Base-by-base conservation (phyloP, 805 yeast genomes). In the Schwanniomyces yamadae region DNA sequence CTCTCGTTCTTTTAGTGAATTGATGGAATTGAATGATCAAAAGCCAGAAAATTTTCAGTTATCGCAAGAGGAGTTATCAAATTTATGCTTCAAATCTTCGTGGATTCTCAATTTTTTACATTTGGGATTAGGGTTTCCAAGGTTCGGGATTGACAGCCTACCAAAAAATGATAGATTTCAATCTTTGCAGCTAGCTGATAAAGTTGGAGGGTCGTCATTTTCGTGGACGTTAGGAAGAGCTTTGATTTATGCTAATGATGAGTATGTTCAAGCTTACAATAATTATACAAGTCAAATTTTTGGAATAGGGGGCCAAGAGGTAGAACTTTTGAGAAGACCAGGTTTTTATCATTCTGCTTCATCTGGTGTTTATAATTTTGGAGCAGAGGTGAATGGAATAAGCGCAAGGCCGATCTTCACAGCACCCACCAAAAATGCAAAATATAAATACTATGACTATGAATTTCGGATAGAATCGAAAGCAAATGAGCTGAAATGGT, bases 191-290 rank as follows among this genome's bases (percentile, higher is more conserved):
- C 61, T 78, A 12, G 71, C 72, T 19, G 65, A 71, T 53, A 52
- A 58, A 20, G 40, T 70, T 33, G 64, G 61, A 22, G 75, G 71
- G 1, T 59, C 67, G 21, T 58, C 69, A 3, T 74, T 72, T 38
- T 66, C 78, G 1, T 77, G 82, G 82, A 76, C 81, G 5, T 49
- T 73, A 33, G 82, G 82, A 4, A 55, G 81, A 23, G 88, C 88
- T 1, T 54, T 82, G 7, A 54, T 82, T 15, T 82, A 82, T 50
- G 76, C 83, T 3, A 71, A 69, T 42, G 78, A 67, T 54, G 85
- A 75, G 58, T 69, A 69, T 40, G 60, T 61, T 22, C 69, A 50
- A 40, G 75, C 67, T 3, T 71, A 49, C 47, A 63, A 62, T 40
- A 66, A 64, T 38, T 51, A 44, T 29, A 50, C 67, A 2, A 29